Evolutionary conservation across 176 grass and related monocot genomes (phyloP), one percentile per base, ranked within the genome.

Genomic region (Miscanthus lutarioriparius): DNA sequence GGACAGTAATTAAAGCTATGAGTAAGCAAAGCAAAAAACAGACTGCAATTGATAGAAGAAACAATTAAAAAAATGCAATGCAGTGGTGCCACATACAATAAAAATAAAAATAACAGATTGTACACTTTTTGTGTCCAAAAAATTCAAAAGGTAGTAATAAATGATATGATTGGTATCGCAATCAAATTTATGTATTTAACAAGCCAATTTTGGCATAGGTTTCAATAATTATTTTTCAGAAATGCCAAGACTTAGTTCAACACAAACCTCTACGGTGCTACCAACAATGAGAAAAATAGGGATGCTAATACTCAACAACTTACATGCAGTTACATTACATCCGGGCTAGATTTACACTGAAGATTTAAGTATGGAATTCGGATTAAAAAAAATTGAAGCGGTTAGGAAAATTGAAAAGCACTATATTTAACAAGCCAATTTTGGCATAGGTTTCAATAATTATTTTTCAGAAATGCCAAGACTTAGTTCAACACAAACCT

Each of bases 1-100:
- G 40, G 40, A 83, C 20, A 83, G 67, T 20, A 79, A 83, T 76
- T 28, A 84, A 75, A 41, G 48, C 23, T 76, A 76, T 7, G 38
- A 11, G n/a, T 53, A 62, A 49, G 23, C 7, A 72, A 84, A 75
- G 25, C 10, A 8, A 84, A 68, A 80, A 48, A 80, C 5, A 62
- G n/a, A 80, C 41, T 23, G 61, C 30, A 41, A 59, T 41, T 80
- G 30, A 54, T 61, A 67, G 63, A 16, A 70, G 72, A 30, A 80
- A 10, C 7, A 10, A 10, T 37, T 10, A 33, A 23, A 74, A 77
- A 83, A 49, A 78, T 63, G 30, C 4, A 84, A 63, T 67, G 44
- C 8, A 53, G 83, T 61, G 36, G 33, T 54, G 20, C 75, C 20
- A 49, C 5, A 72, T 47, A 58, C 4, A 82, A 73, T 47, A 86